Evolutionary conservation across 2,329 filamentous ascomycete genomes (phyloP).

Genomic region (Xylariaceae sp.): DNA sequence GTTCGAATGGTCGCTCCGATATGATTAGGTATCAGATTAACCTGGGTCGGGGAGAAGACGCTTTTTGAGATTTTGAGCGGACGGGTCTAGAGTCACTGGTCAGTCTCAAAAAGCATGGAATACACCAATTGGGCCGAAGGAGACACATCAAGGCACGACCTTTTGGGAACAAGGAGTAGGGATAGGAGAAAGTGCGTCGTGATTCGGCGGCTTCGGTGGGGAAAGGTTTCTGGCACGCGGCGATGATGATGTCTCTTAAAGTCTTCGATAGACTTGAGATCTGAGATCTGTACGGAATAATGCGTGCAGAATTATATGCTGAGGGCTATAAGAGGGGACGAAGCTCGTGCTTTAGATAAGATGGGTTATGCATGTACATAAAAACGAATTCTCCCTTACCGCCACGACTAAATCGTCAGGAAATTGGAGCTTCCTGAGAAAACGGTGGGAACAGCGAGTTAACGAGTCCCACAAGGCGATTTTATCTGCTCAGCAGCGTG

Average conservation of each 20-base stretch:
- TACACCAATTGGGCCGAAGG: conserved; percentile 16
- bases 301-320: conserved; percentile 15
- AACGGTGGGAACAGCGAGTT: conserved; percentile 58
- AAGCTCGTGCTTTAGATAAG: background rate
- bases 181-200: conserved; percentile 22
- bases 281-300: conserved; percentile 18
- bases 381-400: conserved; percentile 45
- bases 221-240: conserved; percentile 26
- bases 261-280: conserved; percentile 21
- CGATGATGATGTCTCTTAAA: conserved; percentile 21
- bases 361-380: conserved; percentile 15
- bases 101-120: conserved; percentile 24
- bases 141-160: conserved; percentile 22
- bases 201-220: conserved; percentile 24
- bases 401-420: conserved; percentile 44
- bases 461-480: conserved; percentile 58
- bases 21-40: conserved; percentile 33
- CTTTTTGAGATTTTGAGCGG: conserved; percentile 44
- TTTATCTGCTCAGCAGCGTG: conserved; percentile 37
- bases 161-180: conserved; percentile 23
- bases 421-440: conserved; percentile 47
- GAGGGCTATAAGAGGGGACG: background rate
- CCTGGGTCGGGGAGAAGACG: conserved; percentile 42
- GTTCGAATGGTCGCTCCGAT: conserved; percentile 45
- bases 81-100: conserved; percentile 22